Evolutionary conservation across 768 basidiomycete species (phyloP).

Genomic region (Termitomyces sp.): DNA sequence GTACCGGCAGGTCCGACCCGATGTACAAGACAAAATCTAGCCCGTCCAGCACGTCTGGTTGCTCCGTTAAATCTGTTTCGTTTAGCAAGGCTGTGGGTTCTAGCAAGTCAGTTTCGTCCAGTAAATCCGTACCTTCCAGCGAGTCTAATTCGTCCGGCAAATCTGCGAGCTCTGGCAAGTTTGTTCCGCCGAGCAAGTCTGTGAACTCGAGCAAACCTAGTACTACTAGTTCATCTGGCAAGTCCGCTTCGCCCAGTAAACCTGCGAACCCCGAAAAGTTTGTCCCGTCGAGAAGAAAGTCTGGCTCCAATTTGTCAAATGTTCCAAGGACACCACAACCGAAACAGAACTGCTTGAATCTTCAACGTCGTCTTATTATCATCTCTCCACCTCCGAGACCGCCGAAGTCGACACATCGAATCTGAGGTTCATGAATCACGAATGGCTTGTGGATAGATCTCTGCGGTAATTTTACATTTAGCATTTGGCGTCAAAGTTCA

Average conservation of each 20-base stretch:
- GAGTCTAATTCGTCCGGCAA: background rate
- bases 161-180: background rate
- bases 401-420: background rate
- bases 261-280: background rate
- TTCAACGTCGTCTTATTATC: conserved; percentile 2
- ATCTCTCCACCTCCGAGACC: conserved; percentile 5
- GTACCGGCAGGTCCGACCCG: background rate
- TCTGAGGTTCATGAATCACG: background rate
- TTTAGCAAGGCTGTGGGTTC: background rate
- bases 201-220: too few species aligned
- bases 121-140: background rate
- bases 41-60: too few species aligned
- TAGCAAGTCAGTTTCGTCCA: background rate
- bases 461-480: too few species aligned
- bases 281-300: background rate
- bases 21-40: too few species aligned
- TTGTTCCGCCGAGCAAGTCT: background rate
- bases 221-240: background rate
- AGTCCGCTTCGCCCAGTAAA: background rate
- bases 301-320: background rate
- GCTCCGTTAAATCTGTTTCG: background rate
- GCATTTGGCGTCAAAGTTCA: too few species aligned
- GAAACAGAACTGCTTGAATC: background rate
- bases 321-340: background rate
- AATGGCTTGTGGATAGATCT: too few species aligned